phyloP scores from a whole-genome alignment of 495 filamentous ascomycete species.

The Penicillium coprophilum region DNA sequence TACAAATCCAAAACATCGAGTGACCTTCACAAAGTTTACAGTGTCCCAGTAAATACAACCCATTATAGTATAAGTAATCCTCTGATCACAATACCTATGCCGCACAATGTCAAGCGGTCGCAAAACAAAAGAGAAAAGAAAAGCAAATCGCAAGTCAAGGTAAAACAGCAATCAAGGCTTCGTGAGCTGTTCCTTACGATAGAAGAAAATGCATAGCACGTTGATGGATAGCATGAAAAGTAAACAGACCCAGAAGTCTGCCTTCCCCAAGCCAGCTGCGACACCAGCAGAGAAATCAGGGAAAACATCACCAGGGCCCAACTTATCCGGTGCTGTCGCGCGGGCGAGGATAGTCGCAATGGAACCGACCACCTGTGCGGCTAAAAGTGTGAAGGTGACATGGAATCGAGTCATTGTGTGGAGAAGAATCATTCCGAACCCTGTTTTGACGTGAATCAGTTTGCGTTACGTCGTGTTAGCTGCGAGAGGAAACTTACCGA shows the following conservation, averaged over 20 bases:
- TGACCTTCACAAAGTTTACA: background rate
- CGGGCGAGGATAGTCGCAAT: slow-evolving; percentile 40
- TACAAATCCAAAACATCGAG: slow-evolving; percentile 11
- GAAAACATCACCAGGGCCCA: slow-evolving; percentile 64
- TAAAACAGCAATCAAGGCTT: slow-evolving; percentile 49
- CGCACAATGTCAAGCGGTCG: background rate
- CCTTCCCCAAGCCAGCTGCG: slow-evolving; percentile 42
- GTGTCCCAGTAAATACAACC: background rate
- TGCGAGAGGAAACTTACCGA: slow-evolving; percentile 23
- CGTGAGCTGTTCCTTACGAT: slow-evolving; percentile 44
- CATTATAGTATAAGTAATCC: slow-evolving; percentile 17
- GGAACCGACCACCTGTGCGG: slow-evolving; percentile 57
- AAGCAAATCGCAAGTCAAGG: slow-evolving; percentile 6
- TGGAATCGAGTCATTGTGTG: slow-evolving; percentile 63
- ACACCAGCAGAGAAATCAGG: slow-evolving; percentile 53
- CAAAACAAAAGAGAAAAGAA: background rate
- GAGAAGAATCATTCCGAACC: slow-evolving; percentile 64
- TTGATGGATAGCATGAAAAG: slow-evolving; percentile 56
- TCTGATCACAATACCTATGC: background rate
- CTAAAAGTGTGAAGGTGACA: slow-evolving; percentile 53
- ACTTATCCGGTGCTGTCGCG: slow-evolving; percentile 52
- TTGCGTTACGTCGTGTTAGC: slow-evolving; percentile 11
- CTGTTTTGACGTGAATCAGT: slow-evolving; percentile 60
- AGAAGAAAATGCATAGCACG: slow-evolving; percentile 53
- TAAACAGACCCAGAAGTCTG: slow-evolving; percentile 59